Base-by-base conservation (phyloP, 257 asterid species). In the Solanum gandarillasii region DNA sequence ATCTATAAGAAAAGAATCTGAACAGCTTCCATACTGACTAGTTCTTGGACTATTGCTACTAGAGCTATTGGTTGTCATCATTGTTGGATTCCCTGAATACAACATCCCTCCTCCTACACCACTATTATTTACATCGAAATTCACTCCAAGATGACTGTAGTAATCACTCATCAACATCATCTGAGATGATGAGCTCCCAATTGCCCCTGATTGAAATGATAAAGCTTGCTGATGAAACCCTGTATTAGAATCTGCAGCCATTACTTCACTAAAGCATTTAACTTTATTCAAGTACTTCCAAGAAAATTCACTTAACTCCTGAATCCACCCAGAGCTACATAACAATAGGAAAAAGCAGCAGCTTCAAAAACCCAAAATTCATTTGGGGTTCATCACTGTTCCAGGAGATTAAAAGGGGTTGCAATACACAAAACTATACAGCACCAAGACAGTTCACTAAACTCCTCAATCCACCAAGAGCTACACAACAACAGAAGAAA, bases 171-270 rank as follows among this genome's bases (percentile, higher is more conserved):
- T 87, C 84, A 94, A 86, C 86, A 91, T 90, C 91, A 94, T 92
- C 90, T 87, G 87, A 11, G 90, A 87, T 87, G 90, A 90, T 86
- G 85, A 43, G 90, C 87, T 89, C 87, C 87, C 89, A 90, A 88
- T 90, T 55, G 88, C 86, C 73, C 90, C 90, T 13, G 95, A 78
- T 46, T 89, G 91, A 89, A 93, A 94, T 83, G 92, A 85, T 14
- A 88, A 74, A 36, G 93, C 92, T 88, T 90, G 93, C 90, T 73
- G 91, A 36, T 93, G 92, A 85, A 93, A 93, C 86, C 95, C 94
- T 60, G 91, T 90, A 90, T 92, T 91, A 38, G 95, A 91, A 38
- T 94, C 95, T 65, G 94, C 92, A 71, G 96, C 94, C 98, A 94
- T 94, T 90, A 43, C 81, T 38, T 79, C 72, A 82, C 38, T 29